Percentiles rank a stretch among this genome's conserved stretches.
These are phyloP conservation scores for Flaveria floridana DNA, from an alignment of 140 eudicot genomes.

Conservation along the genomic window DNA sequence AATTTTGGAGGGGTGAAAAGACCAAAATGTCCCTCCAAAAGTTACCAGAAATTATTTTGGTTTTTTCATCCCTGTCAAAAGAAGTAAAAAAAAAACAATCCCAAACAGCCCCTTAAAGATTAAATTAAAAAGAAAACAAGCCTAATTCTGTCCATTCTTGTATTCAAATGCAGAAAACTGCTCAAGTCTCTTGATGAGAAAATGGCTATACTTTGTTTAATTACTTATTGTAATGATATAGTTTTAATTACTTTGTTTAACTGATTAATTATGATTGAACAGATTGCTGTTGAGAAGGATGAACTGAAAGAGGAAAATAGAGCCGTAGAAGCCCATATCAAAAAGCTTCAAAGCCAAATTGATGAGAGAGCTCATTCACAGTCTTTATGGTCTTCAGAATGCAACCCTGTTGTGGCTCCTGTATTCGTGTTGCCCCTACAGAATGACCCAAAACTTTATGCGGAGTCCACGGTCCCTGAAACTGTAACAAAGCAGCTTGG, in stretches of 20 bases:
- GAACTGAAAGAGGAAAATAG: constrained; percentile 68
- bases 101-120: neutral
- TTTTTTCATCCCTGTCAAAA: no score
- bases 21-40: no score
- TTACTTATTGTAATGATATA: neutral
- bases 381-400: constrained; percentile 32
- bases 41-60: no score
- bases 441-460: constrained; percentile 37
- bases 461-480: constrained; percentile 28
- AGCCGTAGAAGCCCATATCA: constrained; percentile 53
- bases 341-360: constrained; percentile 49
- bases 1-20: no score
- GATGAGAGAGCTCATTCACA: constrained; percentile 40
- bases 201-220: neutral
- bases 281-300: constrained; percentile 61
- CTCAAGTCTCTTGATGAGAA: neutral
- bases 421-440: constrained; percentile 50
- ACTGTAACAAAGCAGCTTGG: constrained; percentile 27
- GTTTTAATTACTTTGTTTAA: neutral
- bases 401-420: constrained; percentile 38
- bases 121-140: neutral
- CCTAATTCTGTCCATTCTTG: neutral
- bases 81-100: no score
- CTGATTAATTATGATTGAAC: constrained; percentile 23
- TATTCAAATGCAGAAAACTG: neutral